These are phyloP conservation scores for Myxozyma sirexii DNA, from an alignment of 805 yeast species.

Conservation along the genomic window DNA sequence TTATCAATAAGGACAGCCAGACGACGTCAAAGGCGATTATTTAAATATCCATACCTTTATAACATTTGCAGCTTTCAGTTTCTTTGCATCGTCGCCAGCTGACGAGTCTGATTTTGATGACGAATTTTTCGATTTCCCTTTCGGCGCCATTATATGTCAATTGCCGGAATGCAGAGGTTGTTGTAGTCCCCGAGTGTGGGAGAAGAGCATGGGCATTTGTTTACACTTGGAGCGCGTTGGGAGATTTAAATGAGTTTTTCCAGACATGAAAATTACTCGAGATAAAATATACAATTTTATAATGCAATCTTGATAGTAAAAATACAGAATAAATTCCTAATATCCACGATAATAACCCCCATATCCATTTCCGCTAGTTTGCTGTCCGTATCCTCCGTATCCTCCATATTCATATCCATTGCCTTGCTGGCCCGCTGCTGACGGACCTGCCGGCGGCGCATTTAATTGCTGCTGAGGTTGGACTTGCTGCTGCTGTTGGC, in stretches of 20 bases:
- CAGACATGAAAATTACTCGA: neutral
- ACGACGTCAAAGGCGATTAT: neutral
- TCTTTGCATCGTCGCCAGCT: conserved; percentile 2
- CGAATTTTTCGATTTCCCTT: neutral
- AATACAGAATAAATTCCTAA: neutral
- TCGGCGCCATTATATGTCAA: conserved; percentile 2
- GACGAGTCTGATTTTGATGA: neutral
- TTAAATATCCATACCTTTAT: conserved; percentile 13
- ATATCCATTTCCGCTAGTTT: conserved; percentile 2
- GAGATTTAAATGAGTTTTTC: too few species aligned
- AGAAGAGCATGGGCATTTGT: neutral
- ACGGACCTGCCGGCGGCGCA: conserved; percentile 5
- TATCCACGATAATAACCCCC: conserved; percentile 15
- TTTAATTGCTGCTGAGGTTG: neutral
- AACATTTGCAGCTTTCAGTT: conserved; percentile 31
- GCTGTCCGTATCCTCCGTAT: conserved; percentile 3
- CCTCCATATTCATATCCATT: conserved; percentile 13
- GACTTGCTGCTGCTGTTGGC: conserved; percentile 8
- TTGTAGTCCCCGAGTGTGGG: neutral
- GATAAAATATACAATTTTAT: neutral
- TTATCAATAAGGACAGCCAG: neutral
- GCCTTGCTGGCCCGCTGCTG: conserved; percentile 5
- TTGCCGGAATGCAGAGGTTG: neutral
- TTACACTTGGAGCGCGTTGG: neutral
- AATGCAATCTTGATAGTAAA: neutral